Conservation (phyloP, 2,329 filamentous ascomycete genomes). For the Ceratocystis diversiconidia region DNA sequence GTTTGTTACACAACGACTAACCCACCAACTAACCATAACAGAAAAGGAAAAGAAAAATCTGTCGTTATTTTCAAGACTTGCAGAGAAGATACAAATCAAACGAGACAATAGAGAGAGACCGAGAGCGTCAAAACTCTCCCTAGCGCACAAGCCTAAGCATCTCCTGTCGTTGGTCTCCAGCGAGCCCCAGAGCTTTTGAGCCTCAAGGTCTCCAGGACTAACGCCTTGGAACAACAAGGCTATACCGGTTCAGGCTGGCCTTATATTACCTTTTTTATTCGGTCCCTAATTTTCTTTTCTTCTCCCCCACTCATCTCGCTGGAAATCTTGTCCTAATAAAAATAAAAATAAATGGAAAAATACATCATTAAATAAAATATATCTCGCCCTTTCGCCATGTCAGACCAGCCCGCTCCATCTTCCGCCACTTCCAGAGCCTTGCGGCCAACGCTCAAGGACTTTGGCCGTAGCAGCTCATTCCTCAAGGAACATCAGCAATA, state of each 20-base stretch:
- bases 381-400: slow-evolving; percentile 6
- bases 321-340: neutral
- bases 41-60: neutral
- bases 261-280: neutral
- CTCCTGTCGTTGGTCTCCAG: neutral
- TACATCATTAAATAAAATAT: neutral
- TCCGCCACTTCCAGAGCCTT: slow-evolving; percentile 20
- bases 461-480: slow-evolving; percentile 45
- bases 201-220: neutral
- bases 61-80: neutral
- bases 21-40: neutral
- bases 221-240: neutral
- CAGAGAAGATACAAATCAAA: neutral
- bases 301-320: neutral
- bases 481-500: slow-evolving; percentile 51
- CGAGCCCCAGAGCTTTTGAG: neutral
- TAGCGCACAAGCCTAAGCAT: neutral
- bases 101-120: neutral
- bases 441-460: slow-evolving; percentile 36
- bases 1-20: neutral
- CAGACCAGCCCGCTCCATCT: slow-evolving; percentile 4
- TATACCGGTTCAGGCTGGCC: neutral
- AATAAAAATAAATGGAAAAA: neutral
- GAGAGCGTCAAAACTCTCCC: neutral
- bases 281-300: neutral